Base-by-base conservation (phyloP, 768 basidiomycete genomes). In the Obba rivulosa region DNA sequence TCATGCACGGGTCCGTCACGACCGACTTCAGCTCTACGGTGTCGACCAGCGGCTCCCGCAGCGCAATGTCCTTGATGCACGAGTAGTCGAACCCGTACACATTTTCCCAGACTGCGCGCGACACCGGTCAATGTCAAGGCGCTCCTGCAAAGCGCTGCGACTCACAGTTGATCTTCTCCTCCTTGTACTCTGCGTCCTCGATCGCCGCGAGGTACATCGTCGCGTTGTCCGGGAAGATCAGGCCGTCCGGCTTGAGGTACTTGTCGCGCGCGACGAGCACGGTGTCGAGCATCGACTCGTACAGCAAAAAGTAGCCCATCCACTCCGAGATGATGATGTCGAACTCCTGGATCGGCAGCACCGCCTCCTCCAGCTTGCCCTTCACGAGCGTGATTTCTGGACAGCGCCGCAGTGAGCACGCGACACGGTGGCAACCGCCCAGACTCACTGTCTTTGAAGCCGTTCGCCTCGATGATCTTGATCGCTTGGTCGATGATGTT, bases 301-400 rank as follows among this genome's bases (percentile, higher is more conserved):
- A 98, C 28, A 99, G 81, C 43, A 98, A 75, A 79, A 98, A 97
- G 72, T 99, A 99, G 37, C 96, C 96, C 96, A 99, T 99, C 96
- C 95, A 99, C 67, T 99, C 96, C 52, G 93, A 96, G 64, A 99
- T 90, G 71, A 99, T 96, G 70, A 99, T 97, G 66, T 99, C 96
- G 64, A 92, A 97, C 66, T 94, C 74, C 53, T 88, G 71, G 62
- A 95, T 81, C 13, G 95, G 95, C 37, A 98, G 78, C 51, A 83
- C 81, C 43, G 83, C 73, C 40, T 99, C 95, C 66, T 99, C 95
- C 51, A 99, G 85, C 70, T 99, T 99, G 50, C 95, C 94, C 71
- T 98, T 97, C 57, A 98, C 85, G 49, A 98, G 84, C 35, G 90
- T 93, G 68, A 97, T 96, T 57, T 78, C 92, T 96, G 50, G 3